A percentile compares a stretch with the other conserved stretches of the same genome.
phyloP scores from a whole-genome alignment of 306 rosid species.

The Vigna unguiculata region DNA sequence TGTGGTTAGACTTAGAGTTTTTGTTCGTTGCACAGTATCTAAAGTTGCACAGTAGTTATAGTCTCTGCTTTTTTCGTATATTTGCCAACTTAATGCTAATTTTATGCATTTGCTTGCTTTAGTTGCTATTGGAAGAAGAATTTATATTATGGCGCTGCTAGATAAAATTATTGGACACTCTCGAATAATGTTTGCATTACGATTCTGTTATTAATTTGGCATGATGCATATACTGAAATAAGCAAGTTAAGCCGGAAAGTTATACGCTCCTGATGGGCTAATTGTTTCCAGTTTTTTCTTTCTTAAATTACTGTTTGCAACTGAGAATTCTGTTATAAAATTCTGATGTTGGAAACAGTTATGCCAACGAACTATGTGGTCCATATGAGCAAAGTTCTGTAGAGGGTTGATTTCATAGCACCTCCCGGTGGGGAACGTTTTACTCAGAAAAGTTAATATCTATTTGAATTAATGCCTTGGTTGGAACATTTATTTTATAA shows the following conservation, averaged over 20 bases:
- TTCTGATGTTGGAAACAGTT: too few relatives aligned
- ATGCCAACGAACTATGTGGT: conserved; percentile 17
- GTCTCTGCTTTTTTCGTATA: conserved; percentile 6
- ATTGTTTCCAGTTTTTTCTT: not conserved
- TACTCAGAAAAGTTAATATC: conserved; percentile 23
- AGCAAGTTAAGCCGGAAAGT: conserved; percentile 25
- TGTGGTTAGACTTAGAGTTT: conserved; percentile 21
- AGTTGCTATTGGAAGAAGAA: conserved; percentile 23
- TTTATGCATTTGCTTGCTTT: conserved; percentile 33
- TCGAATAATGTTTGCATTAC: not conserved
- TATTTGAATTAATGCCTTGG: not conserved
- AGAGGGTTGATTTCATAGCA: conserved; percentile 24
- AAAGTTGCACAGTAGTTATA: conserved; percentile 16
- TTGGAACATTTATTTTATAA: conserved; percentile 13
- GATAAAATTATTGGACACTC: conserved; percentile 32
- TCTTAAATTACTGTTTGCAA: not conserved
- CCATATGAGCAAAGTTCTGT: conserved; percentile 27
- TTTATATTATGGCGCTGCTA: conserved; percentile 2
- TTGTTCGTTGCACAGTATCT: conserved; percentile 12
- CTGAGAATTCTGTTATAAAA: conserved; percentile 20
- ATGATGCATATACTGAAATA: conserved; percentile 25
- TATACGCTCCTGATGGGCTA: conserved; percentile 1
- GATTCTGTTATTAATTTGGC: conserved; percentile 28
- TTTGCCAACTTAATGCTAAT: conserved; percentile 24
- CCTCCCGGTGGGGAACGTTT: conserved; percentile 13